Conservation (phyloP, 2,329 filamentous ascomycete genomes). For the Xylariales sp. region DNA sequence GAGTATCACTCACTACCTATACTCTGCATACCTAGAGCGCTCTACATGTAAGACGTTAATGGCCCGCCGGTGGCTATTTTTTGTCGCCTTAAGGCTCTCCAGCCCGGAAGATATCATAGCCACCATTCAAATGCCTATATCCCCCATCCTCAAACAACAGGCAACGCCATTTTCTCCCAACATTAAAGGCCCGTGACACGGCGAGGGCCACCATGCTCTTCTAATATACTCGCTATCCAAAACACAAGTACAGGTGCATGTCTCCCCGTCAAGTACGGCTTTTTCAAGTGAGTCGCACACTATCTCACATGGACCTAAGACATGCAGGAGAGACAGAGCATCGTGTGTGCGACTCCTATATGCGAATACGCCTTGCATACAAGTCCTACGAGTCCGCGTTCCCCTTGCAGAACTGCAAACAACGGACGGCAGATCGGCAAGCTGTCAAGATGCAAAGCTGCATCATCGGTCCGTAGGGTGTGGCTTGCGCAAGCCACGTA, state of each 20-base stretch:
- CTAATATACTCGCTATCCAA: slow-evolving; percentile 1
- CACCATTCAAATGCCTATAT: neutral
- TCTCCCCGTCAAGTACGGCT: neutral
- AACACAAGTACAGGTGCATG: slow-evolving; percentile 8
- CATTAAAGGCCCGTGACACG: slow-evolving; percentile 10
- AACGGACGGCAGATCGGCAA: slow-evolving; percentile 17
- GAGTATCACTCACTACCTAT: neutral
- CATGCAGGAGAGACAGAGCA: slow-evolving; percentile 23
- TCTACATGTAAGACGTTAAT: slow-evolving; percentile 15
- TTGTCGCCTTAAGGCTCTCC: neutral
- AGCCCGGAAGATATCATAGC: slow-evolving; percentile 8
- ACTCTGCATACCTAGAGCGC: neutral
- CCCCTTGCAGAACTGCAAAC: slow-evolving; percentile 37
- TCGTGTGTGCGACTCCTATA: neutral
- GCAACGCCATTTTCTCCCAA: neutral
- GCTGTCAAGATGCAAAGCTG: slow-evolving; percentile 27
- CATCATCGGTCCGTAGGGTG: slow-evolving; percentile 13
- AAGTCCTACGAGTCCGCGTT: neutral
- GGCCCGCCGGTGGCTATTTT: slow-evolving; percentile 10
- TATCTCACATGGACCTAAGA: slow-evolving; percentile 37
- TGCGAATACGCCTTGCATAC: slow-evolving; percentile 14
- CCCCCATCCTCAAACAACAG: neutral
- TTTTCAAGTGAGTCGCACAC: slow-evolving; percentile 13
- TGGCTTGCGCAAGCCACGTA: slow-evolving; percentile 7
- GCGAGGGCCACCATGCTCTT: neutral